A percentile compares a stretch with the other conserved stretches of the same genome.
Conservation (phyloP, 306 rosid genomes). For the Alnus rubra region DNA sequence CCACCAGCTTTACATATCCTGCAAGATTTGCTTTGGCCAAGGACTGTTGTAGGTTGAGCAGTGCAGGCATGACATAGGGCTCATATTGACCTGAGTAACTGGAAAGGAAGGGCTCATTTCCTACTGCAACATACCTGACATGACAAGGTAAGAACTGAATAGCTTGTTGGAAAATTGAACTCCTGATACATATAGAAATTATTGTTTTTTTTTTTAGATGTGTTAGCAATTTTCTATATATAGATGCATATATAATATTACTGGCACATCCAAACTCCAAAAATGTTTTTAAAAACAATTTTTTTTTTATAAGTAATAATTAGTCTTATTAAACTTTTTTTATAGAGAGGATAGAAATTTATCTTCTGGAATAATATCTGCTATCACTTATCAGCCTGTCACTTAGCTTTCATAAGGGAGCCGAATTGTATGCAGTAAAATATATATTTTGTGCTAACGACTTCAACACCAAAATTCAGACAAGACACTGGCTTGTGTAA, state of each 20-base stretch:
- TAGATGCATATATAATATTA: not conserved
- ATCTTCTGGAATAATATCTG: not conserved
- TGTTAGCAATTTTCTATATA: not conserved
- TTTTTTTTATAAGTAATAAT: too few species aligned
- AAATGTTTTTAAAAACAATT: not conserved
- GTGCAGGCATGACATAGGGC: constrained; percentile 70
- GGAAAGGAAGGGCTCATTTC: constrained; percentile 93
- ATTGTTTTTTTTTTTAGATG: not conserved
- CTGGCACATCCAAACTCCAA: not conserved
- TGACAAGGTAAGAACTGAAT: constrained; percentile 22
- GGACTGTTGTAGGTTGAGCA: constrained; percentile 84
- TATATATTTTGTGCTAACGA: not conserved
- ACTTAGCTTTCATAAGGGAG: not conserved
- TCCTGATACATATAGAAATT: not conserved
- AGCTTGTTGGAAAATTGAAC: not conserved
- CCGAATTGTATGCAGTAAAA: not conserved
- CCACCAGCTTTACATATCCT: constrained; percentile 79
- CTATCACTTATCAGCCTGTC: not conserved
- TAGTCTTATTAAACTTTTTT: too few species aligned
- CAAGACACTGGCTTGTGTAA: not conserved
- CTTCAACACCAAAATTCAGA: not conserved
- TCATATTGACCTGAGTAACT: constrained; percentile 77
- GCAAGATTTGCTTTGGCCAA: constrained; percentile 79
- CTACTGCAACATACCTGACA: constrained; percentile 84
- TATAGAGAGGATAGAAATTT: not conserved